Base-by-base conservation (phyloP, 2,329 filamentous ascomycete species). In the Fonsecaea pugnacius region DNA sequence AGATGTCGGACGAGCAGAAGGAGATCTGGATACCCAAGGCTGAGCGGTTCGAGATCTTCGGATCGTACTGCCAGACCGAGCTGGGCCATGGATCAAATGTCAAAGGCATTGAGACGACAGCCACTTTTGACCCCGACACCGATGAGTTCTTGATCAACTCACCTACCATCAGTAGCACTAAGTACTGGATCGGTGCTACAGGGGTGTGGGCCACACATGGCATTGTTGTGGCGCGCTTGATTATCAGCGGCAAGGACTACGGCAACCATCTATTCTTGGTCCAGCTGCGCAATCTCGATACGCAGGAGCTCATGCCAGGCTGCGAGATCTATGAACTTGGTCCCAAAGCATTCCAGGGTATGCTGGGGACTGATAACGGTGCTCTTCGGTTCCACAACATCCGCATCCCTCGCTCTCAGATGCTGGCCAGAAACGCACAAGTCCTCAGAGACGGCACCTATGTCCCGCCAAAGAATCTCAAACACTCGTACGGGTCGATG, bases 401-500 rank as follows among this genome's bases (percentile, higher is more conserved):
- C 27, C 68, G 73, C 18, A 72, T 77, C 43, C 76, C 76, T 9
- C 70, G 75, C 27, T 69, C 60, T 30, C 72, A 75, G 35, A 73
- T 77, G 70, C 66, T 78, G 14, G 69, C 66, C 16, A 63, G 72
- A 4, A 70, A 75, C 62, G 70, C 73, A 2, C 65, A 71, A 35
- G 71, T 78, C 9, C 63, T 68, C n/a, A 57, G 68, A n/a, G 69
- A 73, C 32, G 76, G 76, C 30, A 69, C 59, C 3, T 77, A 77
- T 58, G 65, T 68, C 9, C 52, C 67, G 18, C 63, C 71, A 2
- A 73, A 72, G 50, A 73, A 75, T 38, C 64, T 67, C 32, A 75
- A 77, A 51, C 72, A 75, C 62, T 70, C 75, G 3, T 77, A 76
- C 52, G 73, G 72, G 3, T 73, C 72, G 12, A 76, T 77, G 75